phyloP scores from a whole-genome alignment of 305 asterid genomes.

The Ruellia speciosa region DNA sequence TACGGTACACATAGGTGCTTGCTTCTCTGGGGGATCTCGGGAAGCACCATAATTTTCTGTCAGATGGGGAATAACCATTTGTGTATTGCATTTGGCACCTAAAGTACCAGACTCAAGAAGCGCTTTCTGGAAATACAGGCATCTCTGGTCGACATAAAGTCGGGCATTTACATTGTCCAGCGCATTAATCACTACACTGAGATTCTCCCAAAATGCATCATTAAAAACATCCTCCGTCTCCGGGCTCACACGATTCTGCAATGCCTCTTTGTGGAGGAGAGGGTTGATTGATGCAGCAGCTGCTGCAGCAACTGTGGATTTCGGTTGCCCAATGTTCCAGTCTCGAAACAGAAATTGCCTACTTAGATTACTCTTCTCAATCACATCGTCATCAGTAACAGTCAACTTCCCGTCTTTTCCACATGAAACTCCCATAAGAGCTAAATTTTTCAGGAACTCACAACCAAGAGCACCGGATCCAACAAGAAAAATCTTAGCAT shows the following conservation, averaged over 20 bases:
- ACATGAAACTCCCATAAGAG: constrained; percentile 89
- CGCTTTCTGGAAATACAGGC: constrained; percentile 86
- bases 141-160: constrained; percentile 89
- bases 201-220: constrained; percentile 87
- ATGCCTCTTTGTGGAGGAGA: constrained; percentile 50
- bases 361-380: constrained; percentile 93
- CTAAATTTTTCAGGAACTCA: constrained; percentile 84
- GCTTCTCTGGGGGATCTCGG: constrained; percentile 97
- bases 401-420: constrained; percentile 62
- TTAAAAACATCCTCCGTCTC: constrained; percentile 86
- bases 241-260: constrained; percentile 88
- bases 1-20: constrained; percentile 97
- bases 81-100: constrained; percentile 92
- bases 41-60: constrained; percentile 96
- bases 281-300: constrained; percentile 71
- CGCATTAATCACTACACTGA: constrained; percentile 68
- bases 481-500: constrained; percentile 67
- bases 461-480: constrained; percentile 99
- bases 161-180: constrained; percentile 93
- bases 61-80: constrained; percentile 88
- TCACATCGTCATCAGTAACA: constrained; percentile 87
- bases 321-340: constrained; percentile 98
- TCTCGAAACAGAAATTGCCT: constrained; percentile 94
- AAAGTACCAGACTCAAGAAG: constrained; percentile 91
- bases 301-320: constrained; percentile 91